Base-by-base conservation (phyloP, 768 basidiomycete species). In the Lepiota brunneoincarnata region DNA sequence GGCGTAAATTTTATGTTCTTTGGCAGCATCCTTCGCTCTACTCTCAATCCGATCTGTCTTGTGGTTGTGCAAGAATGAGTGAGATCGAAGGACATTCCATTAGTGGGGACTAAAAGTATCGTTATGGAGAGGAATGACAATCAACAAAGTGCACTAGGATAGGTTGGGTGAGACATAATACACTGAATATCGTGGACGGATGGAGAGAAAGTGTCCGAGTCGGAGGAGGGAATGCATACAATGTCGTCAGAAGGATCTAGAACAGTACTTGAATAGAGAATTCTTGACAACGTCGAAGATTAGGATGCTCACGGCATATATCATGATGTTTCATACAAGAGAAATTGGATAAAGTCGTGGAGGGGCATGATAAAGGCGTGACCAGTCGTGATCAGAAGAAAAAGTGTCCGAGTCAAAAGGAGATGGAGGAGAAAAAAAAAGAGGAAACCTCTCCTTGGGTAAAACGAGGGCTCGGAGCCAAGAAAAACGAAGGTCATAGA, bases 311-410 rank as follows among this genome's bases (percentile, higher is more conserved):
- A 51, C 40, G 31, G 50, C 50, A 42, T 51, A 51, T 51, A 7
- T 20, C 41, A 39, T 24, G 35, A 15, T 12, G 31, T 3, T 6
- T 12, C 21, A 34, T 12, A 24, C 35, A 24, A 10, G 9, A 15
- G 20, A 9, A 21, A 20, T 28, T 12, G 24, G 17, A 43, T 45
- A 38, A 40, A 14, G 34, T 12, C 23, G 23, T 15, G 23, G 12
- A 15, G 34, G 28, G 51, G 34, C 51, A 53, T 46, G 37, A 45
- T 5, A 15, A 18, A 42, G 34, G 36, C 51, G 43, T 53, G 24
- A 14, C 38, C 24, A 11, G 45, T 46, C 43, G 45, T 54, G 9
- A 49, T 12, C 37, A 20, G 39, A 49, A 36, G 37, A 15, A 17
- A 35, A 18, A 18, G 12, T 15, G 34, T 37, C 17, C n/a, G 12